phyloP scores from a whole-genome alignment of 106 monocot species.

The Apostasia ramifera region DNA sequence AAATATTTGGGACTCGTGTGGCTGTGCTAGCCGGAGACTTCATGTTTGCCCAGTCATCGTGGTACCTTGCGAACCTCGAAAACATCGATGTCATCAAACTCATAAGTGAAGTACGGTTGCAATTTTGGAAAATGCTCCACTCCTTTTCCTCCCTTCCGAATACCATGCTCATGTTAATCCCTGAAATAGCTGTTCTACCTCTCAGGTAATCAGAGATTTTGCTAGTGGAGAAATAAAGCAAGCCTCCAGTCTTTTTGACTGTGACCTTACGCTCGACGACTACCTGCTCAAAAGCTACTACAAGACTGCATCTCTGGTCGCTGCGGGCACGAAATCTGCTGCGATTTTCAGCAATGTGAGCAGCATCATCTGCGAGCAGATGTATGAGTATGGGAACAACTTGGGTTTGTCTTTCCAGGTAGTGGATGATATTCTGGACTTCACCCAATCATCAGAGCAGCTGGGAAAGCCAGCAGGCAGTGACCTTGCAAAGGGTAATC shows the following conservation, averaged over 20 bases:
- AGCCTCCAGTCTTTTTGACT: conserved; percentile 77
- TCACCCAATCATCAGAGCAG: conserved; percentile 91
- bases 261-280: conserved; percentile 71
- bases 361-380: conserved; percentile 46
- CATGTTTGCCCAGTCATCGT: conserved; percentile 99
- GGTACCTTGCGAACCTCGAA: conserved; percentile 96
- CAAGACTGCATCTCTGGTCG: conserved; percentile 85
- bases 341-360: conserved; percentile 70
- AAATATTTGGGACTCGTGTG: conserved; percentile 78
- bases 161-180: not conserved
- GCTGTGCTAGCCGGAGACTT: conserved; percentile 95
- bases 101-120: conserved; percentile 72
- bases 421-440: conserved; percentile 90
- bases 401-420: conserved; percentile 92
- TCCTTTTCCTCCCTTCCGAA: not conserved
- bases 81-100: conserved; percentile 94
- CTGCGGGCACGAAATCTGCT: conserved; percentile 82
- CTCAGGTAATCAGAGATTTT: conserved; percentile 97
- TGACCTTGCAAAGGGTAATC: conserved; percentile 83
- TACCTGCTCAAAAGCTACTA: conserved; percentile 93
- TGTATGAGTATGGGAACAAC: conserved; percentile 88
- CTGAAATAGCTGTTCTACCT: not conserved
- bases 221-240: conserved; percentile 97
- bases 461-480: conserved; percentile 79
- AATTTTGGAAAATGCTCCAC: not conserved